A percentile compares a stretch with the other conserved stretches of the same genome.
phyloP scores from a whole-genome alignment of 305 asterid genomes.

The Fraxinus velutina region DNA sequence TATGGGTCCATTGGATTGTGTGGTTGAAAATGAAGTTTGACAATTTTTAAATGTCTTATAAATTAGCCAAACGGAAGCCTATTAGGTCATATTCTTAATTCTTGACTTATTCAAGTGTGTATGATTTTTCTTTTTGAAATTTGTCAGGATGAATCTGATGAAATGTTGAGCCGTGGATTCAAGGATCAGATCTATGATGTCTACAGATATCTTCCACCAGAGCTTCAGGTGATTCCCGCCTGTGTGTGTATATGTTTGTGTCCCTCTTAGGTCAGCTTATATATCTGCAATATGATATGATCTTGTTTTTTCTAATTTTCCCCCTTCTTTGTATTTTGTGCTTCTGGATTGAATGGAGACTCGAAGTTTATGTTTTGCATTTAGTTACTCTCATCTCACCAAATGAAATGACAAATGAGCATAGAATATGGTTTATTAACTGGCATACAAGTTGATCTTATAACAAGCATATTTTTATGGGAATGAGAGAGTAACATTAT shows the following conservation, averaged over 20 bases:
- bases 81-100: neutral
- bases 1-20: neutral
- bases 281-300: neutral
- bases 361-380: neutral
- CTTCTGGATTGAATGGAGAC: neutral
- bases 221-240: slow-evolving; percentile 58
- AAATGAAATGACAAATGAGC: neutral
- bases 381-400: neutral
- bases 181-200: slow-evolving; percentile 96
- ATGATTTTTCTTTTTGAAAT: slow-evolving; percentile 8
- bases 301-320: neutral
- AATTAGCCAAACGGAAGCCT: neutral
- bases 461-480: too few species aligned
- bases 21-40: neutral
- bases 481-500: too few species aligned
- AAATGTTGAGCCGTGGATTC: slow-evolving; percentile 95
- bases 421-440: neutral
- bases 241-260: neutral
- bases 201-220: slow-evolving; percentile 93
- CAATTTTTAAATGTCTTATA: neutral
- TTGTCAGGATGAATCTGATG: slow-evolving; percentile 87
- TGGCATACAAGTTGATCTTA: neutral
- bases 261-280: neutral
- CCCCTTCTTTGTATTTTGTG: neutral
- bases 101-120: neutral